A percentile compares a stretch with the other conserved stretches of the same genome.
These are phyloP conservation scores for Eucalyptus guilfoylei DNA, from an alignment of 345 rosid species.

Conservation along the genomic window DNA sequence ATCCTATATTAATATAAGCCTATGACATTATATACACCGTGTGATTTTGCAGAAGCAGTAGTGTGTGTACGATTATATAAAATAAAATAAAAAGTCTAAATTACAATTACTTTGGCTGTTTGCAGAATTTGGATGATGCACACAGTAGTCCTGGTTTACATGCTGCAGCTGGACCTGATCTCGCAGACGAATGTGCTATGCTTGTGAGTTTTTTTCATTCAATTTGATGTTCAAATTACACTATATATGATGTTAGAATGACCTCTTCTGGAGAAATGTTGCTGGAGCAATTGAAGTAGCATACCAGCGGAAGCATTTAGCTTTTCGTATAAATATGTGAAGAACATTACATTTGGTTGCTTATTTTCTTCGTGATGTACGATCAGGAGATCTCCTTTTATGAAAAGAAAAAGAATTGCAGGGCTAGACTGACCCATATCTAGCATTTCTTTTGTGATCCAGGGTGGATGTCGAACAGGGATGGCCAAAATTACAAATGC, in stretches of 20 bases:
- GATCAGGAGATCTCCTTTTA: not conserved
- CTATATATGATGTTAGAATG: not conserved
- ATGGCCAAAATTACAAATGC: constrained; percentile 95
- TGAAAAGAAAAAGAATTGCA: not conserved
- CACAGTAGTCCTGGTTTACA: constrained; percentile 95
- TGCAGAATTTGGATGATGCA: constrained; percentile 78
- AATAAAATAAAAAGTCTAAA: not conserved
- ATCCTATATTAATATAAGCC: not conserved
- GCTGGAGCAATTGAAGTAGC: not conserved
- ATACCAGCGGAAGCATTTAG: not conserved
- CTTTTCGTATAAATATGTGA: not conserved
- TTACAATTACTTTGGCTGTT: not conserved
- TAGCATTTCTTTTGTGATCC: constrained; percentile 5
- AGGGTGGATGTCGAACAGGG: constrained; percentile 99
- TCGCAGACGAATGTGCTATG: constrained; percentile 85
- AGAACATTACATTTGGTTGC: not conserved
- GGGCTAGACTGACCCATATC: not conserved
- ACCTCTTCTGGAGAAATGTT: not conserved
- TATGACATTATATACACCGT: not conserved
- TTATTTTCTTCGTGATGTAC: not conserved
- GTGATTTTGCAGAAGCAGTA: not conserved
- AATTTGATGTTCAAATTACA: not conserved
- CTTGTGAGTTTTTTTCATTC: constrained; percentile 29
- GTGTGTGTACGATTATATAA: not conserved
- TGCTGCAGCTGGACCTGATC: constrained; percentile 94